Percentiles rank a stretch among this genome's conserved stretches.
Evolutionary conservation across 352 stramenopile genomes (phyloP).

Genomic region (Globisporangium alternatum): DNA sequence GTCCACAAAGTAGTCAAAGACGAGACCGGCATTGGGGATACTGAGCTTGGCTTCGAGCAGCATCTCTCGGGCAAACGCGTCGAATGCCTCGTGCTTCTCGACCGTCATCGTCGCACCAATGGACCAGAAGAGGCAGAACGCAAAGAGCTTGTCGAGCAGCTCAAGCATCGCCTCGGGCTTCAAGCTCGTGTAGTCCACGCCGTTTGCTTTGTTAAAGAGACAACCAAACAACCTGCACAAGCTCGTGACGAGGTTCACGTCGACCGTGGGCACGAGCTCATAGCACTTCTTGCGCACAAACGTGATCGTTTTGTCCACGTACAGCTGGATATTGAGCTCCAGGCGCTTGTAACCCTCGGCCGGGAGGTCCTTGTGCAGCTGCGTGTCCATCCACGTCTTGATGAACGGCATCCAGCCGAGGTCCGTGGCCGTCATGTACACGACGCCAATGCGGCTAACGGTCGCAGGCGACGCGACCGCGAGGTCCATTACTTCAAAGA

Average conservation of each 20-base stretch:
- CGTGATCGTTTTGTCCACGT: constrained; percentile 70
- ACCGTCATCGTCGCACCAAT: constrained; percentile 82
- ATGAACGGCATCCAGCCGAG: constrained; percentile 90
- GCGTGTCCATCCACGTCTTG: constrained; percentile 84
- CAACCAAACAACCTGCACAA: constrained; percentile 86
- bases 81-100: constrained; percentile 73
- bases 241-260: constrained; percentile 87
- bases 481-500: constrained; percentile 94
- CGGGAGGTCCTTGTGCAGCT: constrained; percentile 44
- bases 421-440: constrained; percentile 82
- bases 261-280: constrained; percentile 86
- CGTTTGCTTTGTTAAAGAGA: constrained; percentile 57
- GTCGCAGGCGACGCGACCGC: constrained; percentile 90
- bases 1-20: constrained; percentile 90
- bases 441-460: constrained; percentile 73
- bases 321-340: constrained; percentile 43
- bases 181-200: constrained; percentile 26
- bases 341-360: constrained; percentile 36
- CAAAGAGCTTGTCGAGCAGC: constrained; percentile 77
- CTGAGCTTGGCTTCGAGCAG: constrained; percentile 47
- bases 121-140: constrained; percentile 91
- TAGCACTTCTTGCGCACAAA: constrained; percentile 76
- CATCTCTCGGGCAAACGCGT: constrained; percentile 71
- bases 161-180: constrained; percentile 45
- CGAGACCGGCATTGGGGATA: constrained; percentile 53